Evolutionary conservation across 768 basidiomycete species (phyloP).

Genomic region (Stropharia rugosoannulata): DNA sequence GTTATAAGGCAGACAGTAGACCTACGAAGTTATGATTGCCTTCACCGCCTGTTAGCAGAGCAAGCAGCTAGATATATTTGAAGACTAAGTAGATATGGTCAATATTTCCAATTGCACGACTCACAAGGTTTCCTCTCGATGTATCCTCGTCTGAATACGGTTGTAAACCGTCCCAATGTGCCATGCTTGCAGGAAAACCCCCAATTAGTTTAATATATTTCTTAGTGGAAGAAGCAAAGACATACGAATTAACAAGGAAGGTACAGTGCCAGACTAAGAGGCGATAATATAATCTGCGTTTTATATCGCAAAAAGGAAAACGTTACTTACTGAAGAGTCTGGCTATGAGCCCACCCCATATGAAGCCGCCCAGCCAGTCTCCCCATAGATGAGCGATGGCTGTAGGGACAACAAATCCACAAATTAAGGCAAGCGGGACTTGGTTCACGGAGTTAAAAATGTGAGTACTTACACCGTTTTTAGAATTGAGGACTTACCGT

Average conservation of each 20-base stretch:
- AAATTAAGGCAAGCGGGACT: slow-evolving; percentile 62
- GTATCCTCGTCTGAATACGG: slow-evolving; percentile 82
- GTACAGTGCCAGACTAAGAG: slow-evolving; percentile 70
- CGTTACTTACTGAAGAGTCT: slow-evolving; percentile 52
- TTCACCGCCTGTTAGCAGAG: slow-evolving; percentile 72
- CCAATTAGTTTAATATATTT: background rate
- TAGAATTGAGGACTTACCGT: slow-evolving; percentile 35
- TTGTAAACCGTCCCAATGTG: slow-evolving; percentile 81
- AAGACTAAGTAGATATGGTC: background rate
- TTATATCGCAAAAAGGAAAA: background rate
- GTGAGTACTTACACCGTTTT: background rate
- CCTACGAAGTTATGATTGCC: slow-evolving; percentile 78
- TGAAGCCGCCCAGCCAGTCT: slow-evolving; percentile 65
- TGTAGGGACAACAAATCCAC: slow-evolving; percentile 59
- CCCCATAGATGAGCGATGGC: slow-evolving; percentile 54
- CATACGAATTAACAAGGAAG: slow-evolving; percentile 70
- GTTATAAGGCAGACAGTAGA: background rate
- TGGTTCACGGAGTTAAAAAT: background rate
- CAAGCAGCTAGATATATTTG: slow-evolving; percentile 47
- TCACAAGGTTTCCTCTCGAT: slow-evolving; percentile 70
- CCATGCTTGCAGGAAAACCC: slow-evolving; percentile 41
- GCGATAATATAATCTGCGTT: background rate
- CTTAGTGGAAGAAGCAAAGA: slow-evolving; percentile 1
- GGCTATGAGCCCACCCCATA: slow-evolving; percentile 71
- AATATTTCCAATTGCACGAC: slow-evolving; percentile 15